These are phyloP conservation scores for Linderina pennispora DNA, from an alignment of 192 early-diverging fungal species.

Conservation along the genomic window DNA sequence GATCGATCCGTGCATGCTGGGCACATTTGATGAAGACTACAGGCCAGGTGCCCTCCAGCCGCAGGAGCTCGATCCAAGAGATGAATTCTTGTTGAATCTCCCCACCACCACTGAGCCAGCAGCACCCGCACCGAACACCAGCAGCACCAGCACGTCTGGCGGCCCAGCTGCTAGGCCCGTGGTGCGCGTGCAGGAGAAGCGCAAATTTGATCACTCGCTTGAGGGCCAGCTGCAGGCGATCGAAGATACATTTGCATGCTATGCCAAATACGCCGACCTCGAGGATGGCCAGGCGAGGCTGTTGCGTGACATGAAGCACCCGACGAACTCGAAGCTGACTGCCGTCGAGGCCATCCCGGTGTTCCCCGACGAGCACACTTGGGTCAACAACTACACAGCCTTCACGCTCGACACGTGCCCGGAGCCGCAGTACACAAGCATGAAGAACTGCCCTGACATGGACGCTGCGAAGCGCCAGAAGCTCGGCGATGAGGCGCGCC, in stretches of 20 bases:
- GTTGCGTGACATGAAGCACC: conserved; percentile 28
- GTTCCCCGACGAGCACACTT: conserved; percentile 28
- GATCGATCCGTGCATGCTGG: conserved; percentile 42
- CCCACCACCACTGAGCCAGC: conserved; percentile 6
- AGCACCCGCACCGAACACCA: not conserved
- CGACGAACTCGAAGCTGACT: conserved; percentile 31
- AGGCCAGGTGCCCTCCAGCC: not conserved
- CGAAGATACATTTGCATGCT: conserved; percentile 34
- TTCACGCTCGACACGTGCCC: conserved; percentile 32
- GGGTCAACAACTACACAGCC: conserved; percentile 35
- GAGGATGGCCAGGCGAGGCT: conserved; percentile 21
- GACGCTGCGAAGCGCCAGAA: conserved; percentile 6
- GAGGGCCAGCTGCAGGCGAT: conserved; percentile 41
- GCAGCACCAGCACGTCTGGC: not conserved
- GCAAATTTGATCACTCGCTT: conserved; percentile 33
- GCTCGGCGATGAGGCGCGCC: conserved; percentile 22
- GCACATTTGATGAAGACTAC: conserved; percentile 40
- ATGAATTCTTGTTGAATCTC: conserved; percentile 36
- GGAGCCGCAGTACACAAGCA: conserved; percentile 19
- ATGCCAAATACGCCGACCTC: conserved; percentile 12
- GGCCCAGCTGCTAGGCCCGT: conserved; percentile 2
- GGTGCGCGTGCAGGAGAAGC: conserved; percentile 5
- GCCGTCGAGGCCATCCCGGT: conserved; percentile 35
- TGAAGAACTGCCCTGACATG: not conserved
- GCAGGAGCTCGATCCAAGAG: conserved; percentile 35